Percentiles rank a stretch among this genome's conserved stretches.
Conservation (phyloP, 1,284 basidiomycete species). For the Coniferiporia weirii region DNA sequence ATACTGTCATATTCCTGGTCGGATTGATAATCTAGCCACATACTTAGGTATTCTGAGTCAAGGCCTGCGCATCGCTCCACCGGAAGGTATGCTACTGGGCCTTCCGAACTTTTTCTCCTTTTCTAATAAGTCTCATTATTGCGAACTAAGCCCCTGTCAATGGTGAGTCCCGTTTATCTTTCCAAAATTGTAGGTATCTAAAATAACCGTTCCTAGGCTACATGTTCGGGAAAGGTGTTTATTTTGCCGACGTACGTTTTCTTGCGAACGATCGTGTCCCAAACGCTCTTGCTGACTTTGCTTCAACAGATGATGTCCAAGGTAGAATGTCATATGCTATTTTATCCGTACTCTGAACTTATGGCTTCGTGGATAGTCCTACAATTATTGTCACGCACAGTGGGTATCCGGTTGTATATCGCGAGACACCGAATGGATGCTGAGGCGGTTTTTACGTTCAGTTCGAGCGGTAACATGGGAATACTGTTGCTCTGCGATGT, state of each 20-base stretch:
- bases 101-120: neutral
- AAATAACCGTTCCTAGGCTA: constrained; percentile 32
- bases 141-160: constrained; percentile 41
- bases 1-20: neutral
- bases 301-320: constrained; percentile 56
- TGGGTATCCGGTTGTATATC: constrained; percentile 27
- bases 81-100: constrained; percentile 41
- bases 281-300: constrained; percentile 5
- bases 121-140: neutral
- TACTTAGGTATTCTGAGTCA: constrained; percentile 52
- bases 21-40: neutral
- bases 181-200: neutral
- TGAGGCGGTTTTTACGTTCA: constrained; percentile 21
- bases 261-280: neutral
- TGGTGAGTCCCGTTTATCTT: constrained; percentile 25
- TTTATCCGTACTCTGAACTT: neutral
- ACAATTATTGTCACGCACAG: constrained; percentile 53
- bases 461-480: constrained; percentile 47
- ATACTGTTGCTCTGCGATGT: constrained; percentile 57
- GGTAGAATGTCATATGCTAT: constrained; percentile 24
- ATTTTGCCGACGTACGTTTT: constrained; percentile 57
- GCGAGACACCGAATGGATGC: constrained; percentile 4
- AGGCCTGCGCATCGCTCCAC: constrained; percentile 63
- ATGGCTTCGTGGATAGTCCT: constrained; percentile 34
- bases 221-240: constrained; percentile 69